A percentile compares a stretch with the other conserved stretches of the same genome.
These are phyloP conservation scores for Neonectria ditissima DNA, from an alignment of 2,329 filamentous ascomycete species.

Conservation along the genomic window DNA sequence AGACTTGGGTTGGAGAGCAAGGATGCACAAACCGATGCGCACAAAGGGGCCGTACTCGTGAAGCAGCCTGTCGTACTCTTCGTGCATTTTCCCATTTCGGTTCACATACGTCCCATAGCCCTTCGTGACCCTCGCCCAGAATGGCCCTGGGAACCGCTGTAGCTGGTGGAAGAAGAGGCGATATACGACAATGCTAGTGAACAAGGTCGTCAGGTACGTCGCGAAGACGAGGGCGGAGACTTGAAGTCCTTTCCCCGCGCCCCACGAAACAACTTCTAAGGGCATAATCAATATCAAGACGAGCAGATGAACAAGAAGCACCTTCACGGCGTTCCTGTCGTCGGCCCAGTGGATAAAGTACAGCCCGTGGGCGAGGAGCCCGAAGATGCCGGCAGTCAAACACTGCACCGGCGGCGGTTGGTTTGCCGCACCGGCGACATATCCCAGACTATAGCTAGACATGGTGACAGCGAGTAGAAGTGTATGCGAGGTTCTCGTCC, in stretches of 20 bases:
- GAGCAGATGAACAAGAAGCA: neutral
- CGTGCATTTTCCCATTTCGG: neutral
- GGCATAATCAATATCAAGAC: neutral
- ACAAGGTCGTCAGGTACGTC: neutral
- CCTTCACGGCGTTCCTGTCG: constrained; percentile 3
- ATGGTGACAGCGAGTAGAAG: neutral
- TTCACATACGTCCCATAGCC: neutral
- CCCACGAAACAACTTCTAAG: neutral
- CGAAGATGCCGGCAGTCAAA: neutral
- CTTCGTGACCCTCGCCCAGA: neutral
- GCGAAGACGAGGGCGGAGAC: neutral
- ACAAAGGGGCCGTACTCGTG: constrained; percentile 2
- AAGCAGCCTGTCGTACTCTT: constrained; percentile 1
- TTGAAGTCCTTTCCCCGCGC: neutral
- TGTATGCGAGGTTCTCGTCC: no score
- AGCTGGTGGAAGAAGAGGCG: constrained; percentile 3
- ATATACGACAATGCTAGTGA: constrained; percentile 3
- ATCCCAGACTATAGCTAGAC: neutral
- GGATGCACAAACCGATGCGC: neutral
- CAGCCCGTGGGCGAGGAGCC: neutral
- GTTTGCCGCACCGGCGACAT: neutral
- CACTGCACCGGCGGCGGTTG: neutral
- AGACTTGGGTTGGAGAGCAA: neutral
- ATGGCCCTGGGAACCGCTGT: neutral
- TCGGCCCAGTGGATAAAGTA: constrained; percentile 11